Percentiles rank a stretch among this genome's conserved stretches.
Conservation (phyloP, 495 filamentous ascomycete genomes). For the Chaetomium cochliodes region DNA sequence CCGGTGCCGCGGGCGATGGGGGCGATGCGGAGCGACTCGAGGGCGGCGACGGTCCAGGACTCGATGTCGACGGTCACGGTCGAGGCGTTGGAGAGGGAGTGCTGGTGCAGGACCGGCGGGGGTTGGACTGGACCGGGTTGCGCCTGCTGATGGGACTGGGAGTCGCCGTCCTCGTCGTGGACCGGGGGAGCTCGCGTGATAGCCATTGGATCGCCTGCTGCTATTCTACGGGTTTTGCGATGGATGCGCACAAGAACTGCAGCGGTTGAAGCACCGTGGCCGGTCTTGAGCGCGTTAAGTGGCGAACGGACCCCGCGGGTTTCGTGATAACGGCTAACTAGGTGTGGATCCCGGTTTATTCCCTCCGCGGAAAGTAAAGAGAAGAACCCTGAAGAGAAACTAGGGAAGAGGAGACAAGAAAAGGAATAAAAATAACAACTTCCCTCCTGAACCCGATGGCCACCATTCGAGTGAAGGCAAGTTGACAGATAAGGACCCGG, state of each 20-base stretch:
- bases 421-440: background rate
- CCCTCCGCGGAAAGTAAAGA: background rate
- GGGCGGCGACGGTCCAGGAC: conserved; percentile 50
- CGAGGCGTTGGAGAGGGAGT: conserved; percentile 35
- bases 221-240: background rate
- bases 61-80: conserved; percentile 46
- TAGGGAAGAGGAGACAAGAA: background rate
- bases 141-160: conserved; percentile 16
- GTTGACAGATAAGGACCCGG: background rate
- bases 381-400: background rate
- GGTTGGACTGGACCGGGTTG: conserved; percentile 22
- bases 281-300: background rate
- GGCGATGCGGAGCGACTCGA: conserved; percentile 50
- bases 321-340: background rate
- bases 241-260: background rate
- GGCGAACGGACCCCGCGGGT: background rate
- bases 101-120: conserved; percentile 25
- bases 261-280: background rate
- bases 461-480: background rate
- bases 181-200: conserved; percentile 19
- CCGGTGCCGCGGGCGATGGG: conserved; percentile 46
- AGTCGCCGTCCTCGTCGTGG: conserved; percentile 19
- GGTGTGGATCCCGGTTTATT: background rate
- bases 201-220: conserved; percentile 25
- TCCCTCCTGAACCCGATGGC: background rate